Conservation (phyloP, 495 filamentous ascomycete species). For the Annulohypoxylon stygium region DNA sequence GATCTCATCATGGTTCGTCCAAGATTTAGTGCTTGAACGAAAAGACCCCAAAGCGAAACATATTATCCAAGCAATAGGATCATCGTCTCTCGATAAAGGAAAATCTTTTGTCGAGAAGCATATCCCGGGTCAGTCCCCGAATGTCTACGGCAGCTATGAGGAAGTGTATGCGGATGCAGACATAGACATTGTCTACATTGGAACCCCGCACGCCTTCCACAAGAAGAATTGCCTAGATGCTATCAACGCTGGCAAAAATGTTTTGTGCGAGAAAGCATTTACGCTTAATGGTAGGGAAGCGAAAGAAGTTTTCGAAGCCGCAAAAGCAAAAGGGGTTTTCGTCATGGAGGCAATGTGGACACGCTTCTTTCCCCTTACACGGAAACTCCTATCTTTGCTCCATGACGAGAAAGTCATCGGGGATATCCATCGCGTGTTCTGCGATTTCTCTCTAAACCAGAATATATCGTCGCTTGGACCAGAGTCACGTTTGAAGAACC, state of each 20-base stretch:
- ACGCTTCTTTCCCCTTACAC: conserved; percentile 75
- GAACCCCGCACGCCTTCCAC: conserved; percentile 61
- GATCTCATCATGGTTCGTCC: conserved; percentile 64
- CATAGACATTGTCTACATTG: conserved; percentile 62
- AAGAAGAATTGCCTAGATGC: conserved; percentile 58
- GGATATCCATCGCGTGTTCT: conserved; percentile 70
- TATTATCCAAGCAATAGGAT: conserved; percentile 74
- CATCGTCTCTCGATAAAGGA: conserved; percentile 71
- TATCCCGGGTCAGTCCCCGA: conserved; percentile 60
- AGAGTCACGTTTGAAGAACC: conserved; percentile 58
- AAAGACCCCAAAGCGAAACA: conserved; percentile 71
- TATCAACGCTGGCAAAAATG: conserved; percentile 63
- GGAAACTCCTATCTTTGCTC: conserved; percentile 69
- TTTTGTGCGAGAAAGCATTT: conserved; percentile 62
- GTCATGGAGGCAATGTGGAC: conserved; percentile 75
- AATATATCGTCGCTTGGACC: conserved; percentile 26
- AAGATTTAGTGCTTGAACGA: conserved; percentile 74
- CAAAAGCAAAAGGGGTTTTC: conserved; percentile 58
- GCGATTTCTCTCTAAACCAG: conserved; percentile 62
- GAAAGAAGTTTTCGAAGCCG: conserved; percentile 56
- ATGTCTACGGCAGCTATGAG: conserved; percentile 73
- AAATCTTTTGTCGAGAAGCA: conserved; percentile 66
- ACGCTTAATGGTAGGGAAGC: conserved; percentile 56
- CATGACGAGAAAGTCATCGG: conserved; percentile 69
- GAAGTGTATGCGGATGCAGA: conserved; percentile 63